Conservation (phyloP, 495 filamentous ascomycete genomes). For the Bacidia gigantensis region DNA sequence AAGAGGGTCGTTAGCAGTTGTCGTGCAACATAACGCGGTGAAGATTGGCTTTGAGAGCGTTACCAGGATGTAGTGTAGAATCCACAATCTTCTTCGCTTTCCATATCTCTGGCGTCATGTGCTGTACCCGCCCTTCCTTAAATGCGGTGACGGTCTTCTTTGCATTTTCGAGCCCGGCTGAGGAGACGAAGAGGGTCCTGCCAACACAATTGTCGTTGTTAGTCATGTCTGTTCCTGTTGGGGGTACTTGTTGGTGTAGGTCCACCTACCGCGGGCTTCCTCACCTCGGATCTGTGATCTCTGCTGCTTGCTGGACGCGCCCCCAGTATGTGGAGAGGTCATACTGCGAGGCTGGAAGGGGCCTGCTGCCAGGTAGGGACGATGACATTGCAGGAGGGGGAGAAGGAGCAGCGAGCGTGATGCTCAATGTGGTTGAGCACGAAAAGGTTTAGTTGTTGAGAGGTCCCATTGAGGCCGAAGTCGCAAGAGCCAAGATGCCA, state of each 20-base stretch:
- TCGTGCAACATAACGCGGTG: not conserved
- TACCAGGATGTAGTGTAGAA: constrained; percentile 88
- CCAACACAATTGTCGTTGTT: not conserved
- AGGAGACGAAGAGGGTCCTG: constrained; percentile 71
- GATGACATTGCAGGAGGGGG: constrained; percentile 78
- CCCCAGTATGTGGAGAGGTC: constrained; percentile 75
- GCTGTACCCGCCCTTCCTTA: constrained; percentile 59
- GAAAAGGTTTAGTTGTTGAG: too few relatives aligned
- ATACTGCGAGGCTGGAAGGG: constrained; percentile 81
- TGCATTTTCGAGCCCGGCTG: constrained; percentile 63
- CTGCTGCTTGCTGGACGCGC: constrained; percentile 75
- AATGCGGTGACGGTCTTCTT: constrained; percentile 65
- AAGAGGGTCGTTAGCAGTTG: not conserved
- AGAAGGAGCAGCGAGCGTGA: too few relatives aligned
- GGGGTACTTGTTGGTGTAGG: not conserved
- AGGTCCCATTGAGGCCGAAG: too few relatives aligned
- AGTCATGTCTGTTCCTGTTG: not conserved
- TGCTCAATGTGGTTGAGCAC: too few relatives aligned
- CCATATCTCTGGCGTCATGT: constrained; percentile 88
- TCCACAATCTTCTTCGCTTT: constrained; percentile 91
- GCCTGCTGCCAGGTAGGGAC: constrained; percentile 73
- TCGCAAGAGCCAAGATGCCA: too few relatives aligned
- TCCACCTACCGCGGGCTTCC: constrained; percentile 18
- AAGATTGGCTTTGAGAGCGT: not conserved
- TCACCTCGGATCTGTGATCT: constrained; percentile 93